phyloP scores from a whole-genome alignment of 2,329 filamentous ascomycete species.

The Colletotrichum eleusines region DNA sequence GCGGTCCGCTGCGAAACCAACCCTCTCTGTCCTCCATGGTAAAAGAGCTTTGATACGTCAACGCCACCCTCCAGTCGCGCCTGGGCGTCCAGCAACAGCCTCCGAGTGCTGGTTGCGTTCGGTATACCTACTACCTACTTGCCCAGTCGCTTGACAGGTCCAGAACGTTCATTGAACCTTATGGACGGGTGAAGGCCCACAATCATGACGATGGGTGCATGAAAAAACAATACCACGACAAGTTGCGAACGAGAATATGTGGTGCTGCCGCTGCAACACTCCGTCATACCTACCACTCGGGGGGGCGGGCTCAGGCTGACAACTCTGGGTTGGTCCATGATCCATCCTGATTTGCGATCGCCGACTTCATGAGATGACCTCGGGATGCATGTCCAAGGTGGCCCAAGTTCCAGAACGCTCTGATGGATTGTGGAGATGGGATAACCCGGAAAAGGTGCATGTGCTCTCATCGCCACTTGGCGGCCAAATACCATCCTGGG shows the following conservation, averaged over 20 bases:
- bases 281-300: background rate
- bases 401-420: conserved; percentile 38
- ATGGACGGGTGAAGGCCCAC: conserved; percentile 5
- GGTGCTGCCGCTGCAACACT: conserved; percentile 20
- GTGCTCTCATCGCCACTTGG: conserved; percentile 29
- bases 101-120: conserved; percentile 27
- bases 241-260: conserved; percentile 11
- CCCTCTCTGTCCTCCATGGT: conserved; percentile 20
- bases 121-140: no score
- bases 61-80: conserved; percentile 22
- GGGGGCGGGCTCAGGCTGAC: background rate
- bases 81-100: conserved; percentile 18
- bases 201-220: conserved; percentile 29
- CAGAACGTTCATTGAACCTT: conserved; percentile 32
- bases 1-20: conserved; percentile 30
- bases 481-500: conserved; percentile 32
- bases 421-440: conserved; percentile 34
- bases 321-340: conserved; percentile 14
- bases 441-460: conserved; percentile 17
- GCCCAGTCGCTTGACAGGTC: conserved; percentile 29
- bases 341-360: conserved; percentile 19
- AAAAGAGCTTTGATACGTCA: conserved; percentile 20
- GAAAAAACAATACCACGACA: conserved; percentile 4
- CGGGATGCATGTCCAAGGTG: conserved; percentile 17
- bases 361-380: conserved; percentile 14